Evolutionary conservation across 495 filamentous ascomycete species (phyloP).

Genomic region (Daldinia vernicosa): DNA sequence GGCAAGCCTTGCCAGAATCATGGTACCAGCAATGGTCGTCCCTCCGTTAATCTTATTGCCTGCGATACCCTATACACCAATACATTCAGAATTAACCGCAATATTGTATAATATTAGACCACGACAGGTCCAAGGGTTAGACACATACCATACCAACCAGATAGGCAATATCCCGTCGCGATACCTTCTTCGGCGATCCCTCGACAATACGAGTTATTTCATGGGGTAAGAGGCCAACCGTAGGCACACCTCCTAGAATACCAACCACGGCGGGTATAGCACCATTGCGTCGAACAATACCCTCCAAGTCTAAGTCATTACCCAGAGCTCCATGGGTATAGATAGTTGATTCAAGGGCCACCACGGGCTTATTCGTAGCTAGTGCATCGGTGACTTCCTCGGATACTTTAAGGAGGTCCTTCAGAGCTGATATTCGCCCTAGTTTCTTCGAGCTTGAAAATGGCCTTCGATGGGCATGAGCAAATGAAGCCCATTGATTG

Average conservation of each 20-base stretch:
- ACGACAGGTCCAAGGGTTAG: slow-evolving; percentile 2
- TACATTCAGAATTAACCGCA: slow-evolving; percentile 23
- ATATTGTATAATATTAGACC: neutral
- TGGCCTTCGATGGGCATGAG: neutral
- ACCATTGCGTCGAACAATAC: slow-evolving; percentile 78
- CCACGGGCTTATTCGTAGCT: slow-evolving; percentile 75
- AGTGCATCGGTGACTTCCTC: slow-evolving; percentile 84
- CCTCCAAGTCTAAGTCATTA: slow-evolving; percentile 82
- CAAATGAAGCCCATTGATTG: neutral
- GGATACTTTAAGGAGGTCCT: slow-evolving; percentile 74
- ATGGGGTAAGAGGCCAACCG: slow-evolving; percentile 74
- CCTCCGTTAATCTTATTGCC: slow-evolving; percentile 81
- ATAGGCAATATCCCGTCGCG: slow-evolving; percentile 84
- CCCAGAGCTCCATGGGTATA: slow-evolving; percentile 79
- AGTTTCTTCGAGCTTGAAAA: slow-evolving; percentile 31
- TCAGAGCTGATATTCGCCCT: slow-evolving; percentile 44
- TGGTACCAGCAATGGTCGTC: slow-evolving; percentile 92
- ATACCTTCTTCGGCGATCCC: slow-evolving; percentile 77
- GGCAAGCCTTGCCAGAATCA: slow-evolving; percentile 85
- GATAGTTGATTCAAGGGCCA: slow-evolving; percentile 93
- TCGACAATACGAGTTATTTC: slow-evolving; percentile 78
- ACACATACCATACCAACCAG: slow-evolving; percentile 76
- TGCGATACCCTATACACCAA: slow-evolving; percentile 62
- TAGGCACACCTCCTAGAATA: slow-evolving; percentile 80
- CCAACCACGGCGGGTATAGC: slow-evolving; percentile 94